phyloP scores from a whole-genome alignment of 2,329 filamentous ascomycete genomes.

The Phyllosticta citrichinensis region DNA sequence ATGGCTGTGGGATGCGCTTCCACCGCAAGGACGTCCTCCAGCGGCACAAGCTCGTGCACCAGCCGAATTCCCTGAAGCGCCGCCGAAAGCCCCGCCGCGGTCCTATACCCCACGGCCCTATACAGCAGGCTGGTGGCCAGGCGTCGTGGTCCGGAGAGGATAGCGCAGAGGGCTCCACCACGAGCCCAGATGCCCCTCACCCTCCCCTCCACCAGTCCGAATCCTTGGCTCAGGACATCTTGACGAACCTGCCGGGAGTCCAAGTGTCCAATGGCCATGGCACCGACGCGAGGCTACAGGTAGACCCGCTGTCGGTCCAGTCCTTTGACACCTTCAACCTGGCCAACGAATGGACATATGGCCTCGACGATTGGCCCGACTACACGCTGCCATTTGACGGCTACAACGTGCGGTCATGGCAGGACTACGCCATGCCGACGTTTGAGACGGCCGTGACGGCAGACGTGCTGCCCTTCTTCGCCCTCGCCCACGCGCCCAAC shows the following conservation, averaged over 20 bases:
- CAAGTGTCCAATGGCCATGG: neutral
- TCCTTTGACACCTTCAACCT: slow-evolving; percentile 5
- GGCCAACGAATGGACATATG: slow-evolving; percentile 3
- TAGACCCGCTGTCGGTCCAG: neutral
- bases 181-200: neutral
- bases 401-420: slow-evolving; percentile 3
- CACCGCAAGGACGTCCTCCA: slow-evolving; percentile 12
- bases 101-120: slow-evolving; percentile 6
- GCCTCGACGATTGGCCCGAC: slow-evolving; percentile 8
- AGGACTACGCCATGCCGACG: slow-evolving; percentile 5
- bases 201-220: neutral
- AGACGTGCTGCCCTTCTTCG: slow-evolving; percentile 1
- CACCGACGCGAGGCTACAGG: neutral
- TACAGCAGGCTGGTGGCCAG: slow-evolving; percentile 2
- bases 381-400: neutral
- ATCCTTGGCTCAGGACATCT: neutral
- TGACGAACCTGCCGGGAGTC: neutral
- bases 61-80: slow-evolving; percentile 10
- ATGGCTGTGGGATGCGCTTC: slow-evolving; percentile 12
- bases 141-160: neutral
- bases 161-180: neutral
- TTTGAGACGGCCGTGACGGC: slow-evolving; percentile 1
- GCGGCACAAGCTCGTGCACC: slow-evolving; percentile 12
- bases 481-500: slow-evolving; percentile 7
- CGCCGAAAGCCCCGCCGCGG: slow-evolving; percentile 7